phyloP scores from a whole-genome alignment of 2,329 filamentous ascomycete species.

The Pestalotiopsis sp. region DNA sequence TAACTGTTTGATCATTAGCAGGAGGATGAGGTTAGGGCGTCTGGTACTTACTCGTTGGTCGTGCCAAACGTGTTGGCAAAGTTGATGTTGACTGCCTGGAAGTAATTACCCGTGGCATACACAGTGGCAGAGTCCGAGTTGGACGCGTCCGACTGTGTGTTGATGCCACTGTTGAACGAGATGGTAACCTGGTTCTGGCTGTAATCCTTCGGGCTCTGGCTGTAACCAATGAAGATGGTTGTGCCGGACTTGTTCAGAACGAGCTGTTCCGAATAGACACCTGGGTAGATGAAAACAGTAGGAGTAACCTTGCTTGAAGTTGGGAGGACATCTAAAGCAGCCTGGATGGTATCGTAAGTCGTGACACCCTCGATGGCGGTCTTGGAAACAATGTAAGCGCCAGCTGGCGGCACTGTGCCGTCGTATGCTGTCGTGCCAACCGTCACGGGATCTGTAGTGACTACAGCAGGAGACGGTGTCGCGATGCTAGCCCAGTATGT shows the following conservation, averaged over 20 bases:
- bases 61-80: conserved; percentile 41
- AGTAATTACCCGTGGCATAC: conserved; percentile 42
- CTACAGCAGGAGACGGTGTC: conserved; percentile 22
- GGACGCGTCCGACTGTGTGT: conserved; percentile 37
- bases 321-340: conserved; percentile 35
- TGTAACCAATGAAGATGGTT: conserved; percentile 43
- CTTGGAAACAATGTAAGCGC: conserved; percentile 35
- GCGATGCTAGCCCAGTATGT: conserved; percentile 27
- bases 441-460: conserved; percentile 17
- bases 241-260: conserved; percentile 39
- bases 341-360: conserved; percentile 39
- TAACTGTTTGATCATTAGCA: conserved; percentile 21
- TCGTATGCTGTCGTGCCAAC: conserved; percentile 13
- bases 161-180: conserved; percentile 31
- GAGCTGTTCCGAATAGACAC: conserved; percentile 41
- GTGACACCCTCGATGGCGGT: conserved; percentile 36
- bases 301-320: conserved; percentile 37
- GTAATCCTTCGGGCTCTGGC: conserved; percentile 37
- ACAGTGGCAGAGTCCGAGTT: conserved; percentile 42
- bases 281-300: conserved; percentile 43
- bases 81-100: conserved; percentile 41
- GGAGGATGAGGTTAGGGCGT: background rate
- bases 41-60: conserved; percentile 26
- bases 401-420: conserved; percentile 33
- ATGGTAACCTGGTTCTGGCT: conserved; percentile 30